Evolutionary conservation across 2,329 filamentous ascomycete genomes (phyloP), one percentile per base, ranked within the genome.

Genomic region (Chrysosporium queenslandicum): DNA sequence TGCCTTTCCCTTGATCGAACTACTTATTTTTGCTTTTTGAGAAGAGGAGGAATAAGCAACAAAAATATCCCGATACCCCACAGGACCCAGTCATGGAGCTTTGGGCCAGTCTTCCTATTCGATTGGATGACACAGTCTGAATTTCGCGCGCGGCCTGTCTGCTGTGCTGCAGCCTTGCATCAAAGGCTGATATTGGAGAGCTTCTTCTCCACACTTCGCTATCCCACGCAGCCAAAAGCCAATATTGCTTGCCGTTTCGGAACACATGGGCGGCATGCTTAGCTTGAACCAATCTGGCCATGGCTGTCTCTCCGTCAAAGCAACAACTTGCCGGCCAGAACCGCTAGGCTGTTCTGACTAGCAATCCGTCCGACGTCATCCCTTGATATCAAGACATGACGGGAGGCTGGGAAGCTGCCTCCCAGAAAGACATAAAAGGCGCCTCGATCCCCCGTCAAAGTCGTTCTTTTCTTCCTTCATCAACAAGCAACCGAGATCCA

Each of bases 371-470:
- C 32, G 36, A 49, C 34, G 46, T 49, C 46, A 49, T 49, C 21
- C 27, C 23, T 30, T 30, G 30, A 23, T 18, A 39, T 16, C 23
- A 3, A 20, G 36, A 40, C 3, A 4, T 18, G 16, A 18, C n/a
- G n/a, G 14, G 4, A 50, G 3, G 5, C n/a, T 12, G 29, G 16
- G 16, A 8, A 30, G 50, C 30, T 20, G 30, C 40, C 41, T 25
- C 23, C 32, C 34, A 23, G 27, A 46, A 53, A 47, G 50, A 53
- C 32, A 46, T 48, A 47, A 48, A 54, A 56, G 40, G 49, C 18
- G 16, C 29, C 27, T 50, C 27, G 8, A 45, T 39, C 41, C 53
- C 52, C 48, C 23, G 39, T 27, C 39, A 39, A 41, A 20, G 11
- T 21, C 32, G 9, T 32, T 11, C 40, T 46, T 42, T 25, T 53